Conservation (phyloP, 345 rosid species). For the Eucalyptus coolabah region DNA sequence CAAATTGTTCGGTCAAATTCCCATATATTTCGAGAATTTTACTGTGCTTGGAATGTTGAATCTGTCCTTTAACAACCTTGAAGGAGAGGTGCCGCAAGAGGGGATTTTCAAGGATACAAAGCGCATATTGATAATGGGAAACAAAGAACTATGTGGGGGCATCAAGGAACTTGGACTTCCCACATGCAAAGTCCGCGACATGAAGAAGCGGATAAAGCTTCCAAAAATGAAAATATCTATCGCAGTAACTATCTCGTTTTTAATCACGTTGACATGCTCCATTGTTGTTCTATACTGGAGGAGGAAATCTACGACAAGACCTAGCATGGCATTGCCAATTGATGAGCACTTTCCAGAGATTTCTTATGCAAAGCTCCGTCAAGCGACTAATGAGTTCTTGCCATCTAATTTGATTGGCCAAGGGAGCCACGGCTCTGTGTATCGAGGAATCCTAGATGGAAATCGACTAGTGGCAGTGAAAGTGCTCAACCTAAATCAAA, state of each 20-base stretch:
- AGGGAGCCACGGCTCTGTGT: not conserved
- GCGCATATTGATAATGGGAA: too few species aligned
- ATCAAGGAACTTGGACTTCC: not conserved
- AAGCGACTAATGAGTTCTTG: not conserved
- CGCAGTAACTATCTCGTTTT: accelerated
- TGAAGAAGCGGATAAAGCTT: not conserved
- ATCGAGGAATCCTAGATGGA: not conserved
- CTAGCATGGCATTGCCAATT: not conserved
- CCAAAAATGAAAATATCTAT: not conserved
- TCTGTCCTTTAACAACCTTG: accelerated
- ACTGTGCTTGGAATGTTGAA: accelerated
- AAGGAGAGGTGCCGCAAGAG: accelerated
- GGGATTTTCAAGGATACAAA: not conserved
- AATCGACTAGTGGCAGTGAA: not conserved
- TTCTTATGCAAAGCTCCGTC: not conserved
- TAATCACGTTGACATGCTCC: not conserved
- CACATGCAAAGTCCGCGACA: accelerated
- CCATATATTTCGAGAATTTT: not conserved
- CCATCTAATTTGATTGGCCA: not conserved
- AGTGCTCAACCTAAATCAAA: not conserved
- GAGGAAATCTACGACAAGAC: not conserved
- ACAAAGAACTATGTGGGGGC: too few species aligned
- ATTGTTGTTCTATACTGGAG: accelerated
- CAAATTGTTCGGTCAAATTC: not conserved
- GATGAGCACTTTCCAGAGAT: accelerated